Conservation (phyloP, 2,329 filamentous ascomycete genomes). For the Stromatinia cepivora region DNA sequence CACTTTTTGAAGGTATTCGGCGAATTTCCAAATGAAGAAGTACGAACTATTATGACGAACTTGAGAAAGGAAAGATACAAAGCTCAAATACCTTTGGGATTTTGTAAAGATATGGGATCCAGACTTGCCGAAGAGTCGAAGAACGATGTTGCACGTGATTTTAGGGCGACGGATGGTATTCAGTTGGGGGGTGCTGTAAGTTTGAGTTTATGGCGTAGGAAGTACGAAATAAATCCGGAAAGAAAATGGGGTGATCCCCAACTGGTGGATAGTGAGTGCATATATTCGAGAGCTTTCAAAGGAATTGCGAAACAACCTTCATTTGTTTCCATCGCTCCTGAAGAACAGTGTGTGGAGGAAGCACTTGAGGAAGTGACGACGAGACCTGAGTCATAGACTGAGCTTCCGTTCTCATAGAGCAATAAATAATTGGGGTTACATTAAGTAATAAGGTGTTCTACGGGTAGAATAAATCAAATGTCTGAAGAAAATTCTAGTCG, state of each 20-base stretch:
- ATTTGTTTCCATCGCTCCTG: constrained; percentile 3
- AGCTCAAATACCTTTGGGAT: constrained; percentile 2
- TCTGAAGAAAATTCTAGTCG: neutral
- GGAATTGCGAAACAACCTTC: neutral
- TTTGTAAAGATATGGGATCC: neutral
- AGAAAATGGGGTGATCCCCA: neutral
- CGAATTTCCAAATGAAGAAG: constrained; percentile 1
- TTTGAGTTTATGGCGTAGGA: neutral
- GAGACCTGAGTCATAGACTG: neutral
- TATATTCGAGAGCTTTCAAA: neutral
- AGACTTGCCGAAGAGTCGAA: neutral
- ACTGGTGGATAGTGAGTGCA: neutral
- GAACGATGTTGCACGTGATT: neutral
- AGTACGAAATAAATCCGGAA: fast-evolving
- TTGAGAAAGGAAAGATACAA: neutral
- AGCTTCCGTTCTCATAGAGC: neutral
- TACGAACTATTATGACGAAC: neutral
- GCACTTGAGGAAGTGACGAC: no score
- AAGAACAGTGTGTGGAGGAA: neutral
- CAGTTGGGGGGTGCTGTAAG: constrained; percentile 1
- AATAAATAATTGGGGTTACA: neutral
- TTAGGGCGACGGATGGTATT: neutral
- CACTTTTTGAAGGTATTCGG: neutral
- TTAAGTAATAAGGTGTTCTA: no score
- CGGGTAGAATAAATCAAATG: no score